phyloP scores from a whole-genome alignment of 371 early-diverging fungal species.

The Mucor velutinosus region DNA sequence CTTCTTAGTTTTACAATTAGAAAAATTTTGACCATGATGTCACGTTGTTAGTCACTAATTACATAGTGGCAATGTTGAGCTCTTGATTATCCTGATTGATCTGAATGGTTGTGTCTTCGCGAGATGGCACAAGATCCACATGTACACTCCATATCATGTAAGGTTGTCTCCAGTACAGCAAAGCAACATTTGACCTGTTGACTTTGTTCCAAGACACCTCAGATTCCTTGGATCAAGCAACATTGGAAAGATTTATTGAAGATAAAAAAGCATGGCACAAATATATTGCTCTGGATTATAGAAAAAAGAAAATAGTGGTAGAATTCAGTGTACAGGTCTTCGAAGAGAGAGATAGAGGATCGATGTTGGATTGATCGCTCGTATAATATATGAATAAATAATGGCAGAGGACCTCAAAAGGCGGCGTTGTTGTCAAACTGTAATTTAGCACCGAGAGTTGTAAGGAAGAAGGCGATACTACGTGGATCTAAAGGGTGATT shows the following conservation, averaged over 20 bases:
- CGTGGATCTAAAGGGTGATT: neutral
- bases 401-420: neutral
- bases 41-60: neutral
- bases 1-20: neutral
- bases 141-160: too few relatives aligned
- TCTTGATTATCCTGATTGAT: too few relatives aligned
- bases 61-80: too few relatives aligned
- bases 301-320: neutral
- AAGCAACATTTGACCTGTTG: too few relatives aligned
- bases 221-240: neutral
- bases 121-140: too few relatives aligned
- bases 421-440: too few relatives aligned
- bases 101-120: too few relatives aligned
- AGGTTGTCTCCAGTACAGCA: neutral
- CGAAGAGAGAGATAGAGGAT: neutral
- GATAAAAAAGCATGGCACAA: too few relatives aligned
- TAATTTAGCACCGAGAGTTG: too few relatives aligned
- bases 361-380: neutral
- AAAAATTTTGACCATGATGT: slow-evolving; percentile 7
- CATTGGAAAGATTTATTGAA: neutral
- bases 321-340: neutral
- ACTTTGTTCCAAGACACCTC: neutral
- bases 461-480: too few relatives aligned
- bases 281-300: neutral
- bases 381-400: neutral